Evolutionary conservation across 495 filamentous ascomycete species (phyloP).

Genomic region (Xylaria flabelliformis): DNA sequence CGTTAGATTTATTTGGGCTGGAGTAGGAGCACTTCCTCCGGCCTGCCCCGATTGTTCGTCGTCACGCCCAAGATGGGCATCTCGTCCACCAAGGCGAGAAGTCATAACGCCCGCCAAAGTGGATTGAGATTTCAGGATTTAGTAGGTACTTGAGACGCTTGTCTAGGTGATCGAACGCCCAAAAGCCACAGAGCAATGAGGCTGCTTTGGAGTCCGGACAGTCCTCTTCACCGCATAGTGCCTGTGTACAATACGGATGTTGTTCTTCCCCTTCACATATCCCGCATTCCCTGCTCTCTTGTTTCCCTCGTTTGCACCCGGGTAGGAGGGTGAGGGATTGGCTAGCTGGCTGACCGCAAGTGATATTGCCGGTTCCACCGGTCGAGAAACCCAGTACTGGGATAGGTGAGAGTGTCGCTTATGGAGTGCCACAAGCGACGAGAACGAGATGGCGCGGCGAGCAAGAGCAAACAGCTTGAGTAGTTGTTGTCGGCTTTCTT

Average conservation of each 20-base stretch:
- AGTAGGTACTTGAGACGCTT: constrained; percentile 29
- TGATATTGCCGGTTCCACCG: constrained; percentile 35
- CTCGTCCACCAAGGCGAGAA: constrained; percentile 40
- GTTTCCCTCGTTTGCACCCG: constrained; percentile 29
- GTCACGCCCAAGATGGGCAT: constrained; percentile 33
- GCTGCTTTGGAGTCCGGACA: neutral
- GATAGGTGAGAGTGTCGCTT: constrained; percentile 4
- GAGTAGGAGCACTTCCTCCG: constrained; percentile 46
- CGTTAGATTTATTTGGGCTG: constrained; percentile 60
- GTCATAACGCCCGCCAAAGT: constrained; percentile 40
- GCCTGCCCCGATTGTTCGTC: constrained; percentile 33
- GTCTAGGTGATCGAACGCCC: constrained; percentile 20
- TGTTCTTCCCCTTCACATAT: neutral
- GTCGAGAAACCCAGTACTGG: constrained; percentile 24
- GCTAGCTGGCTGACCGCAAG: constrained; percentile 32
- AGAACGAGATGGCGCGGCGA: constrained; percentile 31
- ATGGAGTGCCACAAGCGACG: constrained; percentile 27
- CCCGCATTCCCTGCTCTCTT: constrained; percentile 7
- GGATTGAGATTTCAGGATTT: neutral
- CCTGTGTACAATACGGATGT: constrained; percentile 1
- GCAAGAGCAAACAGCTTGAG: neutral
- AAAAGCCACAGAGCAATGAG: neutral
- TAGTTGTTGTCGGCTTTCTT: constrained; percentile 11
- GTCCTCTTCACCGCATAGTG: constrained; percentile 16
- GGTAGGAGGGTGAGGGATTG: constrained; percentile 21